phyloP scores from a whole-genome alignment of 2,329 filamentous ascomycete species.

The Aureobasidium mangrovei region DNA sequence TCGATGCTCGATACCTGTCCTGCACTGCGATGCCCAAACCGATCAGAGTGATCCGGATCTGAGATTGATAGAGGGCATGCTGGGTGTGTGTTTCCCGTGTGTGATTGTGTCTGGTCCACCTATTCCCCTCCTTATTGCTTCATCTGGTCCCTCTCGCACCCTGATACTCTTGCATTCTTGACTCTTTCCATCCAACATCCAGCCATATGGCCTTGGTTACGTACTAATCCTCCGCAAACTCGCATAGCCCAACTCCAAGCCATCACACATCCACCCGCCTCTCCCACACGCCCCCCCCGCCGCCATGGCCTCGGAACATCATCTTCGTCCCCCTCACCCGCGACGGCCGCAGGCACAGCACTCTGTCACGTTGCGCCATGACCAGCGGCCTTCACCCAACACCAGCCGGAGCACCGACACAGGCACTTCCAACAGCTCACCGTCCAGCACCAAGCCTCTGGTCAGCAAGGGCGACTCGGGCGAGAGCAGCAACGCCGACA shows the following conservation, averaged over 20 bases:
- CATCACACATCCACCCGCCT: not conserved
- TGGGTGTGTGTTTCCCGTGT: not conserved
- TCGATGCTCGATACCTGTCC: slow-evolving; percentile 13
- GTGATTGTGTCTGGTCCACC: not conserved
- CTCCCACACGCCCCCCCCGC: not conserved
- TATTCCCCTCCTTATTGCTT: not conserved
- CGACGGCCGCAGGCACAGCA: slow-evolving; percentile 37
- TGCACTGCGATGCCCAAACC: slow-evolving; percentile 12
- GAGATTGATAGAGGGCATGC: not conserved
- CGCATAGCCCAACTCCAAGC: too few species aligned
- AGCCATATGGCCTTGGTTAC: too few species aligned
- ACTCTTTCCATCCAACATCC: too few species aligned
- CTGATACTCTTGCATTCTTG: too few species aligned
- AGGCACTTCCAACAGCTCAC: slow-evolving; percentile 24
- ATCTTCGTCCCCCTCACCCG: slow-evolving; percentile 23
- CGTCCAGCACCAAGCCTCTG: slow-evolving; percentile 32
- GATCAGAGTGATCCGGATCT: slow-evolving; percentile 12
- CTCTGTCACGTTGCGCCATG: slow-evolving; percentile 40
- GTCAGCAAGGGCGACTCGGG: slow-evolving; percentile 36
- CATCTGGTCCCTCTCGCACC: too few species aligned
- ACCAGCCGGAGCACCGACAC: slow-evolving; percentile 12
- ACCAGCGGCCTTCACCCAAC: slow-evolving; percentile 18
- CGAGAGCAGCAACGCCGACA: slow-evolving; percentile 43
- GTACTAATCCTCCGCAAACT: too few species aligned
- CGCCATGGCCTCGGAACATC: not conserved